These are phyloP conservation scores for Xanthoconium purpureum DNA, from an alignment of 768 basidiomycete genomes.

Conservation along the genomic window DNA sequence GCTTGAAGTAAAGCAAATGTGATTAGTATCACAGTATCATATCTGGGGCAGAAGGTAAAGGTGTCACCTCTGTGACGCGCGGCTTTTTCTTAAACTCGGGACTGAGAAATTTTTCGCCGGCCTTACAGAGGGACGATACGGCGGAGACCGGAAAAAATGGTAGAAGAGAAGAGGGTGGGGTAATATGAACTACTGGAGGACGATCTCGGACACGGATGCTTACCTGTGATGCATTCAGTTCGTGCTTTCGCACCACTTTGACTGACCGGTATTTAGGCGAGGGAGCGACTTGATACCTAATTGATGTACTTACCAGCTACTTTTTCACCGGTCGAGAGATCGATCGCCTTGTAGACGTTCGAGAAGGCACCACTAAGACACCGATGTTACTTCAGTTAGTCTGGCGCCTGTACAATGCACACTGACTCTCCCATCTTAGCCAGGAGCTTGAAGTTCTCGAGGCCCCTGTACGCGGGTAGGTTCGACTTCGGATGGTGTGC, in stretches of 20 bases:
- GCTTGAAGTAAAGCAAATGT: slow-evolving; percentile 45
- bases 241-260: slow-evolving; percentile 93
- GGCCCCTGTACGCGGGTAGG: slow-evolving; percentile 84
- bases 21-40: slow-evolving; percentile 16
- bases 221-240: slow-evolving; percentile 89
- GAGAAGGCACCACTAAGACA: slow-evolving; percentile 85
- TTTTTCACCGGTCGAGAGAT: slow-evolving; percentile 68
- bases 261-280: slow-evolving; percentile 43
- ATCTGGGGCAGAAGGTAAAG: slow-evolving; percentile 18
- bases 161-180: slow-evolving; percentile 7
- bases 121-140: slow-evolving; percentile 48
- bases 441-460: slow-evolving; percentile 72
- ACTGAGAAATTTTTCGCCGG: slow-evolving; percentile 91
- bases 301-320: slow-evolving; percentile 63
- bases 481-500: slow-evolving; percentile 69
- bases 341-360: slow-evolving; percentile 93
- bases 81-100: slow-evolving; percentile 95
- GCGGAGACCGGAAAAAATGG: slow-evolving; percentile 23
- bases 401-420: neutral
- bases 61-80: slow-evolving; percentile 91
- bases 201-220: slow-evolving; percentile 35
- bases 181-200: slow-evolving; percentile 29
- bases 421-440: slow-evolving; percentile 95
- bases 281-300: neutral
- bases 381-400: slow-evolving; percentile 14